Evolutionary conservation across 352 stramenopile species (phyloP), one percentile per base, ranked within the genome.

Genomic region (Halophytophthora polymorphica): DNA sequence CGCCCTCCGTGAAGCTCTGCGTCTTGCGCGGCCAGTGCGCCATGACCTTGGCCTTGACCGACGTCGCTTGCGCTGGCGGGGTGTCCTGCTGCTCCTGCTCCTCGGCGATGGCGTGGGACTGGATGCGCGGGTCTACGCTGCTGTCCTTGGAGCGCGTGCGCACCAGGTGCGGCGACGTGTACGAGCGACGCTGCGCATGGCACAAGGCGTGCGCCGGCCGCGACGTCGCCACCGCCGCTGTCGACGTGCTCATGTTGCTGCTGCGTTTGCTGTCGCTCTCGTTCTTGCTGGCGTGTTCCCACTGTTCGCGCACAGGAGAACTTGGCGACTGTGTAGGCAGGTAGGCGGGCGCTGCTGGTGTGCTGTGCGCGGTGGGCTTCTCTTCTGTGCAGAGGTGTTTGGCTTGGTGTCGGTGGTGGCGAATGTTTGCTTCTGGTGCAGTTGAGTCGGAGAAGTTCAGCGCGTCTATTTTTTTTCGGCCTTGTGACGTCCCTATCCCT

Each of bases 81-180:
- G 15, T 42, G n/a, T n/a, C n/a, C n/a, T n/a, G n/a, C n/a, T n/a
- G n/a, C n/a, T n/a, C n/a, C n/a, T n/a, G n/a, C n/a, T n/a, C n/a
- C n/a, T n/a, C n/a, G n/a, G n/a, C n/a, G n/a, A n/a, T n/a, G n/a
- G n/a, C n/a, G n/a, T n/a, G n/a, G n/a, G 13, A 41, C 18, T 7
- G n/a, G 21, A 25, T 49, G 6, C 37, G 18, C 12, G 36, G 23
- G 44, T 38, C 41, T n/a, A 64, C 44, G 28, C 47, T 69, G 37
- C 48, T 61, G 38, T 61, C 66, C 46, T 66, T 69, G 40, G 51
- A 48, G 8, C 55, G 55, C 6, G 52, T 39, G 48, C 45, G 56
- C 35, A 81, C 33, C n/a, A 90, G 56, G 37, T 84, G 67, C 17
- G 80, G 80, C 13, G 77, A 90, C 43, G 77, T 88, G 56, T 86